Base-by-base conservation (phyloP, 306 rosid species). In the Fagus sylvatica region DNA sequence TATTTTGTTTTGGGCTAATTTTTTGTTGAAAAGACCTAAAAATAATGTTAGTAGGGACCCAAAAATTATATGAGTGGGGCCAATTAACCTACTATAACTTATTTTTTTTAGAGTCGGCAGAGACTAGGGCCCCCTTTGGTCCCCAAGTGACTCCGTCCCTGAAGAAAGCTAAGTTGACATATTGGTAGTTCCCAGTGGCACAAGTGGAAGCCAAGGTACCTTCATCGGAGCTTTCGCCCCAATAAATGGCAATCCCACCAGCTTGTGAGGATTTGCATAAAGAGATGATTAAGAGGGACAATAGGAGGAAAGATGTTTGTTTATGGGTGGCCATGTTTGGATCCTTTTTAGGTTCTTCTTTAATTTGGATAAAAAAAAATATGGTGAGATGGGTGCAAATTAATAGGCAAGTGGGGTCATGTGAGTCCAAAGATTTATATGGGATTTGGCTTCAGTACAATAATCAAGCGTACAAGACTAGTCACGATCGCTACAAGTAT, bases 111-210 rank as follows among this genome's bases (percentile, higher is more conserved):
- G n/a, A n/a, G n/a, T n/a, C n/a, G n/a, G n/a, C n/a, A n/a, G n/a
- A n/a, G n/a, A n/a, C n/a, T n/a, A n/a, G n/a, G n/a, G n/a, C n/a
- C n/a, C n/a, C n/a, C n/a, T n/a, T n/a, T n/a, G n/a, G n/a, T n/a
- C n/a, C n/a, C n/a, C n/a, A n/a, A n/a, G n/a, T n/a, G n/a, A n/a
- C n/a, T n/a, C n/a, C n/a, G n/a, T n/a, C n/a, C n/a, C n/a, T 43
- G 7, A 91, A 53, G 76, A 91, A 91, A 3, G 87, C 91, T 28
- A 91, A 68, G 85, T 89, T 89, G 6, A 91, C 89, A n/a, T 53
- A 91, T 12, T 91, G 61, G 82, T 91, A 89, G 87, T 87, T 91
- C 16, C 76, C 76, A 1, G 91, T 80, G 66, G 84, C 71, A 41
- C 96, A 91, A 9, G 90, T 79, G 3, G 80, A 82, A 3, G 76